Conservation (phyloP, 2,329 filamentous ascomycete species). For the Colletotrichum liaoningense region DNA sequence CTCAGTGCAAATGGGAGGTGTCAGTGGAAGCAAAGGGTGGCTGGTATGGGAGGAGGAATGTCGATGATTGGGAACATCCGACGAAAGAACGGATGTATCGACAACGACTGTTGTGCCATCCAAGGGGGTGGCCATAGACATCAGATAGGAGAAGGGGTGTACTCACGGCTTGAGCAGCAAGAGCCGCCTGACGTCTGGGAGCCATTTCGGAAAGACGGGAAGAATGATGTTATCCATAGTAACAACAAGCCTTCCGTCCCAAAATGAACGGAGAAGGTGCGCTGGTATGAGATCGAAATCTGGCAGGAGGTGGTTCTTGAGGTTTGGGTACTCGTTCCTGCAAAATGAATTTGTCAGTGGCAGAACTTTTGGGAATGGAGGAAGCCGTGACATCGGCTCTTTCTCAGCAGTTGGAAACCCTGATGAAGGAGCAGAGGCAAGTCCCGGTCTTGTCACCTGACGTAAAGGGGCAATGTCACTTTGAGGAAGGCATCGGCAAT, state of each 20-base stretch:
- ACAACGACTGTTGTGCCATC: not conserved
- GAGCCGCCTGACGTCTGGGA: slow-evolving; percentile 27
- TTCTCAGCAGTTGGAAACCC: not conserved
- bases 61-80: not conserved
- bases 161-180: slow-evolving; percentile 33
- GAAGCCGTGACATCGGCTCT: not conserved
- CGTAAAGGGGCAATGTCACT: not conserved
- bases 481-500: not conserved
- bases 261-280: not conserved
- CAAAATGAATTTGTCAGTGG: not conserved
- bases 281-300: not conserved
- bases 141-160: not conserved
- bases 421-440: not conserved
- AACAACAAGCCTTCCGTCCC: slow-evolving; percentile 8
- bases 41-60: slow-evolving; percentile 12
- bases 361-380: not conserved
- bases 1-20: slow-evolving; percentile 13
- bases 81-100: slow-evolving; percentile 22
- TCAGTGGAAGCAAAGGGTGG: not conserved
- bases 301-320: not conserved
- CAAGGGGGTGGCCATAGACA: not conserved
- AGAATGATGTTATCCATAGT: slow-evolving; percentile 30
- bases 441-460: not conserved
- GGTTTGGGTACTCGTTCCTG: not conserved
- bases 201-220: slow-evolving; percentile 27